Evolutionary conservation across 148 eudicot species (phyloP), one percentile per base, ranked within the genome.

Genomic region (Vaccinium corymbosum): DNA sequence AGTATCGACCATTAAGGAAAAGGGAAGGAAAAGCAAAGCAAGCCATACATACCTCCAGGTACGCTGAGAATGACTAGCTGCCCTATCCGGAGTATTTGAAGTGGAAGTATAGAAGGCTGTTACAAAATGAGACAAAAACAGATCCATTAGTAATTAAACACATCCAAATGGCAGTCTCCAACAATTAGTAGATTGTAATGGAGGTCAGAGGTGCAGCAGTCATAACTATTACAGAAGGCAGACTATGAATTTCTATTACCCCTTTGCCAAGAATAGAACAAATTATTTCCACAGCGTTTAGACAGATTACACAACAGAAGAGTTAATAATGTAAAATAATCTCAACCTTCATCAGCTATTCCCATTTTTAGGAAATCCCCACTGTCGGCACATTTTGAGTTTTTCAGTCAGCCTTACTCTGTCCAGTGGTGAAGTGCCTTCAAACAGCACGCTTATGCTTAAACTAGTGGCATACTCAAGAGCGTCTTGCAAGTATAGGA

Each of bases 51-150:
- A 97, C 99, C 99, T 97, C 97, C 94, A 87, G 99, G 99, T 84
- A 93, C 99, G 83, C 92, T 91, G 85, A 95, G 97, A 84, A 97
- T 92, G 76, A 93, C 93, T 57, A 97, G 85, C 85, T 97, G 97
- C 83, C 99, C 99, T 84, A 97, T 90, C 87, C 94, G 91, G 83
- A 97, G 85, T 78, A 97, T 92, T 90, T 97, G 99, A 87, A 97
- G 73, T 70, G 97, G 99, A 85, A 97, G 98, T 87, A 97, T 88
- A 82, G 98, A 89, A 86, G 99, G 99, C 99, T 97, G 95, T 35
- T 91, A 89, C 62, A 80, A 83, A 53, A 46, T 6, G 14, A 27
- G 38, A 82, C 17, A 49, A 51, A 61, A 48, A 48, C 1, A 55
- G 82, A 64, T 29, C 15, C 42, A 19, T 74, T 32, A 22, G 80